Conservation (phyloP, 2,329 filamentous ascomycete genomes). For the Colletotrichum brevisporum region DNA sequence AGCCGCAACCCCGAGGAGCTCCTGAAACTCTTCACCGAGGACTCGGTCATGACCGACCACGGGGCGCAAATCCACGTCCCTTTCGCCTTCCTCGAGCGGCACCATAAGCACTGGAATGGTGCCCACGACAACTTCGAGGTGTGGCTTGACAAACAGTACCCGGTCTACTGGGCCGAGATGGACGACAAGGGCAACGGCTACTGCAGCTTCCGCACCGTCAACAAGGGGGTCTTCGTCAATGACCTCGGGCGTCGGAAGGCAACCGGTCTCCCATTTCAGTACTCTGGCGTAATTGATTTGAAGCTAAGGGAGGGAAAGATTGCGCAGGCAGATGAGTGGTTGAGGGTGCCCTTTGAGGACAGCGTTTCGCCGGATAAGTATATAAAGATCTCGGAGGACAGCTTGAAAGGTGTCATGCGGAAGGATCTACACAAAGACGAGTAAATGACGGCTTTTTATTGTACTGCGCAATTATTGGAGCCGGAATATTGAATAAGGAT, state of each 20-base stretch:
- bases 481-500: no score
- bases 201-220: slow-evolving; percentile 35
- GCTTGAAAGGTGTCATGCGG: slow-evolving; percentile 24
- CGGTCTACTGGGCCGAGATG: slow-evolving; percentile 30
- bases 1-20: slow-evolving; percentile 16
- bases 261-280: slow-evolving; percentile 26
- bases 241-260: slow-evolving; percentile 29
- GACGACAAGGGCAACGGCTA: slow-evolving; percentile 24
- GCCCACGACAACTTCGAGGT: slow-evolving; percentile 29
- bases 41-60: slow-evolving; percentile 36
- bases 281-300: slow-evolving; percentile 23
- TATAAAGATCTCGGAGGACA: slow-evolving; percentile 29
- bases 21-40: slow-evolving; percentile 21
- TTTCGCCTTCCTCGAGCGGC: slow-evolving; percentile 25
- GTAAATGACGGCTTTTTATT: no score
- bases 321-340: slow-evolving; percentile 26
- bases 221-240: slow-evolving; percentile 32
- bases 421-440: slow-evolving; percentile 12
- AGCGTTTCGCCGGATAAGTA: slow-evolving; percentile 34
- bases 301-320: slow-evolving; percentile 31
- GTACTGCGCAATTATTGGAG: no score
- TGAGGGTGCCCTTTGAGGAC: slow-evolving; percentile 27
- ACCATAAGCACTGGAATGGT: slow-evolving; percentile 37
- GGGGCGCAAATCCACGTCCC: slow-evolving; percentile 30
- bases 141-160: slow-evolving; percentile 26